Evolutionary conservation across 306 rosid species (phyloP).

Genomic region (Glycine latifolia): DNA sequence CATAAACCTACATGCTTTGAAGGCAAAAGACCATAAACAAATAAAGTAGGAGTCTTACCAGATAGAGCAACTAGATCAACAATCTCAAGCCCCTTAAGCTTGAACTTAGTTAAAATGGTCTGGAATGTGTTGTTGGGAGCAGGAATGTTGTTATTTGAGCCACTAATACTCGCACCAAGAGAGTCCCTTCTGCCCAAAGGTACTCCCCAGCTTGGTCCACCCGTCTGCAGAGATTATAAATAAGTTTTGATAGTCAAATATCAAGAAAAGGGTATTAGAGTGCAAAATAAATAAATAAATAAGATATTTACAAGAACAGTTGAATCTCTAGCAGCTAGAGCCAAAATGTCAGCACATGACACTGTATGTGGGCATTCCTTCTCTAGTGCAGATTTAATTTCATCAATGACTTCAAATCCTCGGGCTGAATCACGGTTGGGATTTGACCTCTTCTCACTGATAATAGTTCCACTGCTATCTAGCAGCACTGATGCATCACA

Average conservation of each 20-base stretch:
- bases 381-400: constrained; percentile 88
- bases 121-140: constrained; percentile 96
- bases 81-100: constrained; percentile 76
- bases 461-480: constrained; percentile 76
- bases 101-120: constrained; percentile 87
- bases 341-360: constrained; percentile 90
- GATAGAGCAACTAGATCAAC: constrained; percentile 91
- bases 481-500: constrained; percentile 86
- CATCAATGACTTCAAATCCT: constrained; percentile 85
- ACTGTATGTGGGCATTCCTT: constrained; percentile 83
- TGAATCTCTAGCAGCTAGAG: constrained; percentile 91
- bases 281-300: constrained; percentile 9
- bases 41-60: constrained; percentile 55
- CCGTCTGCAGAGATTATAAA: constrained; percentile 59
- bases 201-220: constrained; percentile 90
- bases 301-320: constrained; percentile 71
- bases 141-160: constrained; percentile 94
- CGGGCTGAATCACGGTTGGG: constrained; percentile 82
- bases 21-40: background rate
- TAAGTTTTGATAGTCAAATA: constrained; percentile 16
- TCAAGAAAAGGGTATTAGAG: constrained; percentile 11
- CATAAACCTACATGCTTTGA: background rate
- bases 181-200: constrained; percentile 93
- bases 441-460: constrained; percentile 81
- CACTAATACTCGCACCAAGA: constrained; percentile 78